These are phyloP conservation scores for Lantana camara DNA, from an alignment of 257 asterid genomes.

Conservation along the genomic window DNA sequence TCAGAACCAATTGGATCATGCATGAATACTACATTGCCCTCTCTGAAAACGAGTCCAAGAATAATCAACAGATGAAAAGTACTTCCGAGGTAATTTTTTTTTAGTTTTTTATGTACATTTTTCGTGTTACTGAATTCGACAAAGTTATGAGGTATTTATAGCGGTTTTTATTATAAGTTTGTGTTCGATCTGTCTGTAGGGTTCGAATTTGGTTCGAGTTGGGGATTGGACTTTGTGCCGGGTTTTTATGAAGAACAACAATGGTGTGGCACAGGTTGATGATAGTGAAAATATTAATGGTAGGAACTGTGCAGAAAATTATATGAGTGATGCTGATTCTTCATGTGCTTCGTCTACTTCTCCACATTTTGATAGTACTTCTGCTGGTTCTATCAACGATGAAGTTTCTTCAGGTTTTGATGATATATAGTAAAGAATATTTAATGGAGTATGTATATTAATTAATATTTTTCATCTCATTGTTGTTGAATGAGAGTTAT, in stretches of 20 bases:
- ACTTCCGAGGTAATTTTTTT: slow-evolving; percentile 29
- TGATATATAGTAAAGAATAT: too few species aligned
- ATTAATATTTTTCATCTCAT: too few species aligned
- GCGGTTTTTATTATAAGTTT: too few species aligned
- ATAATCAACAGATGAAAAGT: neutral
- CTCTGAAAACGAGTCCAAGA: slow-evolving; percentile 25
- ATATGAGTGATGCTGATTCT: slow-evolving; percentile 37
- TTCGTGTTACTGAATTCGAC: too few species aligned
- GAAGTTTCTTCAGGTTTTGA: slow-evolving; percentile 49
- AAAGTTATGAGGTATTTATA: neutral
- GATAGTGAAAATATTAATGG: neutral
- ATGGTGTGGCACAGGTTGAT: slow-evolving; percentile 8
- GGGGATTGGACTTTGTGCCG: slow-evolving; percentile 75
- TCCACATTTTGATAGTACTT: slow-evolving; percentile 36
- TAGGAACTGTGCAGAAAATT: slow-evolving; percentile 8
- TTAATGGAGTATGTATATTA: too few species aligned
- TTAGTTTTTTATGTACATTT: too few species aligned
- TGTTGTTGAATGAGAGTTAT: too few species aligned
- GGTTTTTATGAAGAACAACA: slow-evolving; percentile 41
- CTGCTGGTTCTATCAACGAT: slow-evolving; percentile 25
- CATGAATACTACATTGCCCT: slow-evolving; percentile 57
- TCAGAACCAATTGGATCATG: slow-evolving; percentile 63
- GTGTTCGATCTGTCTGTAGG: too few species aligned
- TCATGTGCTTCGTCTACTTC: slow-evolving; percentile 42
- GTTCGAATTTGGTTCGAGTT: slow-evolving; percentile 40